Base-by-base conservation (phyloP, 192 early-diverging fungal genomes). In the Rhizophlyctis rosea region DNA sequence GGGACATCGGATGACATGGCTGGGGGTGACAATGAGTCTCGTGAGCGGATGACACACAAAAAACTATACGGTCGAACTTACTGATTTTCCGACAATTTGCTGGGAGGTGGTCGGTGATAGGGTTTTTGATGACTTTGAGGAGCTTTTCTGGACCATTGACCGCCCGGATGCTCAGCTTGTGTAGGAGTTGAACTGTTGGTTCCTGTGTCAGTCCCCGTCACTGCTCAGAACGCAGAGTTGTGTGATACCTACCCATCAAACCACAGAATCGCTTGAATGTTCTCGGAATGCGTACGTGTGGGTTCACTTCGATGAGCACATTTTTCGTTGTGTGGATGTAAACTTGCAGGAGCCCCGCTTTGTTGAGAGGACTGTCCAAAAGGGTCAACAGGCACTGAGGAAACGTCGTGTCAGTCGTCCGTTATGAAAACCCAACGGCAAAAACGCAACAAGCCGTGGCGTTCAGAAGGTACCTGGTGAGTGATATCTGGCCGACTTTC, bases 191-290 rank as follows among this genome's bases (percentile, higher is more conserved):
- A 28, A 98, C 94, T 90, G 62, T 29, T 14, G 23, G 5, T 56
- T n/a, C 57, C 21, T 23, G 29, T 36, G 51, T 34, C 31, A 57
- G 31, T n/a, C 21, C 31, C 14, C 28, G 29, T n/a, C 1, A 18
- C 2, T 3, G 29, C 32, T 3, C 3, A 48, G 16, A 68, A 25
- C 34, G 21, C 28, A 31, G 55, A 44, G 34, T 18, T 7, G 2
- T 23, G 44, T 13, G 52, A 2, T 5, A 61, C 75, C 57, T 78
- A 90, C 90, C 89, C 96, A 98, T 97, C 54, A 98, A 74, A 21
- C 96, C 97, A 60, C 91, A 90, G 76, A 99, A 99, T 58, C 97
- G 87, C 81, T 98, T 99, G 67, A 95, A 99, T 7, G 97, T 99
- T 73, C 97, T 84, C n/a, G 97, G 97, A 70, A 99, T 99, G 64